Conservation (phyloP, 2,329 filamentous ascomycete genomes). For the Stachybotrys echinatus region DNA sequence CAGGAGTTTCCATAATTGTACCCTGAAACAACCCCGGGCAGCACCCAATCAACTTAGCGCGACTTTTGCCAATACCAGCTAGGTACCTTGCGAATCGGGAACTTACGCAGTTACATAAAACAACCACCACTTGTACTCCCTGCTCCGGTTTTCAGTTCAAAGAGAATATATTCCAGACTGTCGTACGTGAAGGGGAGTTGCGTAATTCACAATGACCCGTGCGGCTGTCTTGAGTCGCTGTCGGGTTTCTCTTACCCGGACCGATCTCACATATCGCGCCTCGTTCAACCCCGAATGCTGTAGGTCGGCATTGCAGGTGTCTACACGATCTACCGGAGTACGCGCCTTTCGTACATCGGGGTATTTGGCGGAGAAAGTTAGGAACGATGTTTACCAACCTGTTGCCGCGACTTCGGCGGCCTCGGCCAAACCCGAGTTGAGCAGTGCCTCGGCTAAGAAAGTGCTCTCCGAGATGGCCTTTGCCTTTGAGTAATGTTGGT, state of each 20-base stretch:
- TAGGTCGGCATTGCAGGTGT: background rate
- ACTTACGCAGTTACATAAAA: no score
- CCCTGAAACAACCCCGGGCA: no score
- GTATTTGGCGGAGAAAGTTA: background rate
- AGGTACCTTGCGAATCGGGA: no score
- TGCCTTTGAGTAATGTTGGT: slow-evolving; percentile 28
- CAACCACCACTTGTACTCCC: no score
- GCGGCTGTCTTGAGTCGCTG: background rate
- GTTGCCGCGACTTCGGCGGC: background rate
- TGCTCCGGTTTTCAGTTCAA: no score
- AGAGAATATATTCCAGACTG: no score
- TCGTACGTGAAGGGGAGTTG: no score
- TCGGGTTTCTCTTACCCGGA: background rate
- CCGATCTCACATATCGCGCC: background rate
- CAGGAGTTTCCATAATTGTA: no score
- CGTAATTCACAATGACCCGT: background rate
- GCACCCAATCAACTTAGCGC: no score
- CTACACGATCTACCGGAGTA: background rate
- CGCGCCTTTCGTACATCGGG: background rate
- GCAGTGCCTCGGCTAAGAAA: slow-evolving; percentile 12
- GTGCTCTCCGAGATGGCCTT: slow-evolving; percentile 27
- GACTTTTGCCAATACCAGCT: background rate
- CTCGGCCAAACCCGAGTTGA: background rate
- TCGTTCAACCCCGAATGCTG: background rate
- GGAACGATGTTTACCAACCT: background rate